Conservation (phyloP, 1,284 basidiomycete genomes). For the Cutaneotrichosporon sp. region DNA sequence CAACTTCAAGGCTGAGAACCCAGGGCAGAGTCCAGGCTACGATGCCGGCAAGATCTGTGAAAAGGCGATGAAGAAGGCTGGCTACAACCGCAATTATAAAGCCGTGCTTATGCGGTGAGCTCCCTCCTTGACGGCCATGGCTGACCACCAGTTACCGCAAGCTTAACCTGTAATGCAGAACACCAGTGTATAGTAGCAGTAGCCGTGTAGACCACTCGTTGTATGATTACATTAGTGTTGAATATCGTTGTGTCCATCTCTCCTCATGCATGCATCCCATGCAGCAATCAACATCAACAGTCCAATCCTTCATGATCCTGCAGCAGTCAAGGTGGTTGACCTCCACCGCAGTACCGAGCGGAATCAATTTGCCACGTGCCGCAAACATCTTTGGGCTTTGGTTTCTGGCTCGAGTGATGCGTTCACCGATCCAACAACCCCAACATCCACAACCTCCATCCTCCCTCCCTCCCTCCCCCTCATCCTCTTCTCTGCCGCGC, state of each 20-base stretch:
- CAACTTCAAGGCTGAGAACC: not conserved
- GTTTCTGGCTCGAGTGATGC: not conserved
- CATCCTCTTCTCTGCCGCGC: not conserved
- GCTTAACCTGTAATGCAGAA: not conserved
- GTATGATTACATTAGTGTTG: no score
- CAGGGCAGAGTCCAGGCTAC: not conserved
- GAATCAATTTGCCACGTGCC: not conserved
- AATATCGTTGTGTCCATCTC: no score
- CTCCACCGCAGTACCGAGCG: not conserved
- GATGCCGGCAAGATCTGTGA: not conserved
- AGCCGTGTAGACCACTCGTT: no score
- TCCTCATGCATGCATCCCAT: no score
- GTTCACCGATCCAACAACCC: not conserved
- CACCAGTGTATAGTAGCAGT: no score
- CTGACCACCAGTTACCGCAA: not conserved
- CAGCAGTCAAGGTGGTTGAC: not conserved
- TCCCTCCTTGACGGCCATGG: not conserved
- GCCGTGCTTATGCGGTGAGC: not conserved
- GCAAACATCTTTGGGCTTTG: not conserved
- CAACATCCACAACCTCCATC: conserved; percentile 1
- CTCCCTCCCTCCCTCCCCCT: not conserved
- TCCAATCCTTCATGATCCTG: no score
- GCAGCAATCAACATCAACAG: no score
- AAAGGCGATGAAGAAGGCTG: not conserved
- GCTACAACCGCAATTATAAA: not conserved